phyloP scores from a whole-genome alignment of 176 grass and related monocot species.

The Stipa capillata region DNA sequence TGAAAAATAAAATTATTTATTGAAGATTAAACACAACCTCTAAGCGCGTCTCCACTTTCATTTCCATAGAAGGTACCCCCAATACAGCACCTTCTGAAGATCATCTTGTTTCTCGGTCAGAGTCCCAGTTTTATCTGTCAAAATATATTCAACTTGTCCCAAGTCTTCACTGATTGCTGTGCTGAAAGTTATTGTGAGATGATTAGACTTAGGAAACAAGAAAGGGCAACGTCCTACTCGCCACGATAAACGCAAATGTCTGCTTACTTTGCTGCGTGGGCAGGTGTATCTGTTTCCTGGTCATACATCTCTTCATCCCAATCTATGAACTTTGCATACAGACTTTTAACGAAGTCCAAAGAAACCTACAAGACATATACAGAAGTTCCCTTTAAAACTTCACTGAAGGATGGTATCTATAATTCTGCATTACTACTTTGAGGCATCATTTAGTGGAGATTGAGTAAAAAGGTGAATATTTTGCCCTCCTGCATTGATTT shows the following conservation, averaged over 20 bases:
- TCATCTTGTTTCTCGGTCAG: slow-evolving; percentile 96
- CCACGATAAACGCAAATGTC: not conserved
- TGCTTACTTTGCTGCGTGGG: slow-evolving; percentile 89
- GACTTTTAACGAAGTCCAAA: slow-evolving; percentile 86
- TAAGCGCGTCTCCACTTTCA: slow-evolving; percentile 94
- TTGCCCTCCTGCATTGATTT: not conserved
- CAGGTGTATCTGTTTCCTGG: slow-evolving; percentile 72
- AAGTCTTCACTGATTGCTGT: slow-evolving; percentile 99
- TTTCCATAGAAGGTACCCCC: slow-evolving; percentile 67
- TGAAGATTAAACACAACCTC: slow-evolving; percentile 40
- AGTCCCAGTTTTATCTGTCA: slow-evolving; percentile 98
- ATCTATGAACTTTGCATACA: slow-evolving; percentile 99
- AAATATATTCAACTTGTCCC: slow-evolving; percentile 97
- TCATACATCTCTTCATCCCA: slow-evolving; percentile 99
- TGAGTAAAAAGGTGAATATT: not conserved
- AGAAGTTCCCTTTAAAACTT: not conserved
- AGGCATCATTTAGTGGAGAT: not conserved
- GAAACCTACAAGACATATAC: slow-evolving; percentile 68
- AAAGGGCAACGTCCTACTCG: not conserved
- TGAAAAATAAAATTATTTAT: slow-evolving; percentile 13
- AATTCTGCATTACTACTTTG: slow-evolving; percentile 6
- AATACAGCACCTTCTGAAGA: slow-evolving; percentile 92
- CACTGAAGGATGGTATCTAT: not conserved
- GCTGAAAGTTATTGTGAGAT: slow-evolving; percentile 55
- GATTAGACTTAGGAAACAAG: slow-evolving; percentile 11